Base-by-base conservation (phyloP, 495 filamentous ascomycete genomes). In the Neurospora africana region DNA sequence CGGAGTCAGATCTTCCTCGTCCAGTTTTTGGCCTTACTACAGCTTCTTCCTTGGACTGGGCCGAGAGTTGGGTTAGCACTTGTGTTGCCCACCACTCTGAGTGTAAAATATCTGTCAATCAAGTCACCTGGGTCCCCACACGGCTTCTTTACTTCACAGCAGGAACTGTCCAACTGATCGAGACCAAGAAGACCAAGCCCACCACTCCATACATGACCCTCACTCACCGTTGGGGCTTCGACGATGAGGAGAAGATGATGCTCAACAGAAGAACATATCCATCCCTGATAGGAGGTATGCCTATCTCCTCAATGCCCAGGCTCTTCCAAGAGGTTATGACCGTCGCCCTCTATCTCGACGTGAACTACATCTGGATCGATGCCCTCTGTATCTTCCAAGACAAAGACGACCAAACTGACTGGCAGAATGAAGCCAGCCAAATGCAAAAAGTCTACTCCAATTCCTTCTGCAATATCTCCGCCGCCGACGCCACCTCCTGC, bases 361-460 rank as follows among this genome's bases (percentile, higher is more conserved):
- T 79, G 7, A 30, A 71, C 35, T 76, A 74, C 58, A 68, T 79
- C 58, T 79, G 78, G 77, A 76, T 79, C 43, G 77, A 79, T 70
- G 73, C 69, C 71, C 17, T 72, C 17, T 72, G 71, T 21, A 71
- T 71, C 39, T 27, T 71, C 5, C 69, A 71, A 33, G 69, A 71
- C 33, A 43, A 35, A n/a, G 21, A 65, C 2, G 38, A 71, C 8
- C 30, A 43, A n/a, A 35, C 21, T 5, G 69, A 71, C 36, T 71
- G 69, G 69, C 21, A 23, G 1, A 19, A 19, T 13, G 69, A 71
- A 61, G 69, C 69, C 13, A 33, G 37, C 15, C 21, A 30, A 5
- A 71, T 71, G 69, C 69, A 71, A 23, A 19, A 58, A 13, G 69
- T 71, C 27, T 71, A 71, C 17, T 36, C 69, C 13, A 35, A 71